Conservation (phyloP, 177 flowering plant genomes). For the Tripterygium wilfordii region DNA sequence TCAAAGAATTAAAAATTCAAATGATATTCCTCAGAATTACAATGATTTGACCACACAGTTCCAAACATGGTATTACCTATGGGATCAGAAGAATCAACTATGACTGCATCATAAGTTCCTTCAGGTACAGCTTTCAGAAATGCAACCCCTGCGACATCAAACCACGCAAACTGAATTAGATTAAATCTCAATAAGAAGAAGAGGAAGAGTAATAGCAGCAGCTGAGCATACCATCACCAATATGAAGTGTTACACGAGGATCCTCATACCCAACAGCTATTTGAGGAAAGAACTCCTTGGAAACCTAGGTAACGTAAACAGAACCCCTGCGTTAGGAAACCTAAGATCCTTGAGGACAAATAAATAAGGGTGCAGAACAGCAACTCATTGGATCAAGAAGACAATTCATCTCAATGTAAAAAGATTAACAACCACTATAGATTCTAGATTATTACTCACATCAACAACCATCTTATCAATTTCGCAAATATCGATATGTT, state of each 20-base stretch:
- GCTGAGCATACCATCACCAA: constrained; percentile 84
- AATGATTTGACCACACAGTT: background rate
- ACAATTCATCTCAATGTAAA: too few relatives aligned
- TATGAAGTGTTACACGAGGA: constrained; percentile 81
- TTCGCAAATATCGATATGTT: constrained; percentile 85
- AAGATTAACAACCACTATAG: background rate
- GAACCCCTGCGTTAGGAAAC: background rate
- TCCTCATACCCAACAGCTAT: constrained; percentile 87
- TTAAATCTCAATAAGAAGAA: background rate
- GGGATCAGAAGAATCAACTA: constrained; percentile 97
- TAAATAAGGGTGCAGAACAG: background rate
- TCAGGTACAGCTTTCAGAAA: constrained; percentile 77
- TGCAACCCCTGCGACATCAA: constrained; percentile 68
- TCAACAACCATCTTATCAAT: constrained; percentile 88
- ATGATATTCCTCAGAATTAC: background rate
- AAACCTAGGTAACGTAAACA: constrained; percentile 44
- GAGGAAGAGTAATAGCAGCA: background rate
- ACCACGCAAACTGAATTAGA: background rate
- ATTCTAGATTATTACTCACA: constrained; percentile 36
- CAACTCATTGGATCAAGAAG: background rate
- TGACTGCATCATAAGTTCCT: constrained; percentile 95
- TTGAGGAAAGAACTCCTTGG: constrained; percentile 82
- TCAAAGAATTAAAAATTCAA: background rate
- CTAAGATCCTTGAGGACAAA: too few relatives aligned
- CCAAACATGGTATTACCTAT: constrained; percentile 45